These are phyloP conservation scores for Pascua guehoae DNA, from an alignment of 1,284 basidiomycete genomes.

Conservation along the genomic window DNA sequence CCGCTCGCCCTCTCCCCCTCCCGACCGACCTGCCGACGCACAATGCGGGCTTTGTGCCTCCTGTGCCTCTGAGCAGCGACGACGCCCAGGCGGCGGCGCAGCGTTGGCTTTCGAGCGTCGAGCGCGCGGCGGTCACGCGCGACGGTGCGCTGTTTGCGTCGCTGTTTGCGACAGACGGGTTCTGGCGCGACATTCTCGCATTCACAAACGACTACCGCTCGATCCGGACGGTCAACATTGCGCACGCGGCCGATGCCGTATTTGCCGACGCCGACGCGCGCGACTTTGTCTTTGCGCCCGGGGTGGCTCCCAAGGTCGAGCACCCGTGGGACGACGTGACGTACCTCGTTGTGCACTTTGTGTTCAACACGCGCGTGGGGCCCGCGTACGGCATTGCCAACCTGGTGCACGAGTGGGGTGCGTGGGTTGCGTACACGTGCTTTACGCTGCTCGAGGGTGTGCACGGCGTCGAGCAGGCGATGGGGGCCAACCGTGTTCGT, in stretches of 20 bases:
- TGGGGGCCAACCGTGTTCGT: conserved; percentile 45
- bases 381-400: conserved; percentile 56
- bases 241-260: conserved; percentile 37
- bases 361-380: conserved; percentile 57
- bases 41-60: conserved; percentile 2
- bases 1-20: conserved; percentile 1
- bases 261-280: conserved; percentile 49
- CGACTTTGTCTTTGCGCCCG: conserved; percentile 50
- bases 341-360: conserved; percentile 60
- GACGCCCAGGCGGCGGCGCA: neutral
- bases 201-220: conserved; percentile 37
- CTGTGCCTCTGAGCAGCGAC: neutral
- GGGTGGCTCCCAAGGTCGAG: conserved; percentile 36
- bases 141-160: conserved; percentile 24
- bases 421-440: conserved; percentile 60
- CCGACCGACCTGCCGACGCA: conserved; percentile 9
- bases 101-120: conserved; percentile 1
- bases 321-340: conserved; percentile 57
- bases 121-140: conserved; percentile 16
- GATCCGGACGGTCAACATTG: conserved; percentile 30
- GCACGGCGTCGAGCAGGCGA: conserved; percentile 55
- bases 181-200: conserved; percentile 35
- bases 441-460: conserved; percentile 62
- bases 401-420: conserved; percentile 54
- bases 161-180: conserved; percentile 31